Base-by-base conservation (phyloP, 352 stramenopile genomes). In the Pythium chondricola region DNA sequence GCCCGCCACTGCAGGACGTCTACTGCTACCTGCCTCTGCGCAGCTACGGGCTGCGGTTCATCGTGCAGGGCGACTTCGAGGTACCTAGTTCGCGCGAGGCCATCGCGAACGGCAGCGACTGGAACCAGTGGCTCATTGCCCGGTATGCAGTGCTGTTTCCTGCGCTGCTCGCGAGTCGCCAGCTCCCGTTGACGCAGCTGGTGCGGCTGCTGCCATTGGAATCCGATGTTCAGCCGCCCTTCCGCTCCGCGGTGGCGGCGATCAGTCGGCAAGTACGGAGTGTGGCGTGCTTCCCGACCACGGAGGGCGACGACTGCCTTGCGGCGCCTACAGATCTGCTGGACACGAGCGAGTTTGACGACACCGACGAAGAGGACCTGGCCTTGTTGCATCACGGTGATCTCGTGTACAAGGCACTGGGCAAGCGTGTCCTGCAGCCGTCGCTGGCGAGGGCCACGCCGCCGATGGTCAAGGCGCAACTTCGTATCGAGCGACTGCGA, bases 51-150 rank as follows among this genome's bases (percentile, higher is more conserved):
- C 88, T 94, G 26, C 75, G 74, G 1, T 94, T 91, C 68, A 87
- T 95, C 27, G 24, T 95, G 8, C 85, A 95, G 25, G 83, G 71
- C 30, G 79, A 95, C 40, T 95, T 93, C 56, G 76, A 93, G 42
- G 74, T 94, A 1, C 76, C 83, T 13, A 93, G 83, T 41, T 94
- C 80, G 20, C 73, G 85, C 25, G 85, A 95, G 47, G 79, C 83
- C 8, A 85, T 95, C 21, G 72, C 71, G 13, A 88, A 83, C 36
- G 76, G 80, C 3, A 92, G 78, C 48, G 74, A 86, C 33, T 95
- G 85, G 85, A 95, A 95, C 42, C 80, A 92, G 56, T 93, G 80
- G 81, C 74, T 95, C 14, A 64, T 93, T 13, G 71, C 78, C 8
- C 75, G 84, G 26, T 70, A 88, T 25, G 76, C 85, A 2, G 37